Percentiles rank a stretch among this genome's conserved stretches.
These are phyloP conservation scores for Aspergillus quadrilineatus DNA, from an alignment of 2,329 filamentous ascomycete genomes.

Conservation along the genomic window DNA sequence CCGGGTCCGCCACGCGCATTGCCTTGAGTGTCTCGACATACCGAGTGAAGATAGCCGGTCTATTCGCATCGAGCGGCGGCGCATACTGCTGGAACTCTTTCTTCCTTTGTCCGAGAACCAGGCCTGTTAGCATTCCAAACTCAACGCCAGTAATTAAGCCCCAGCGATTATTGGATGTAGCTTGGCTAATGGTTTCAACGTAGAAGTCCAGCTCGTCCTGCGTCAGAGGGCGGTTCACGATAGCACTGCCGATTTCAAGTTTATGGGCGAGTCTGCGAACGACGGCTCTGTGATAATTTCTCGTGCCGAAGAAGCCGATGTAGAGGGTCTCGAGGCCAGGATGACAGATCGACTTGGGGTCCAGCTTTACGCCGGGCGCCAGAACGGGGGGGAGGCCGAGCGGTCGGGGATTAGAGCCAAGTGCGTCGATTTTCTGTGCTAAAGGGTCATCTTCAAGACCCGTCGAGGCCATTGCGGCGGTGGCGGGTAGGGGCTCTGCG, in stretches of 20 bases:
- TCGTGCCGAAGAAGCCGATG: constrained; percentile 26
- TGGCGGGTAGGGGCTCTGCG: background rate
- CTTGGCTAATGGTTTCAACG: constrained; percentile 21
- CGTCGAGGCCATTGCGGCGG: constrained; percentile 27
- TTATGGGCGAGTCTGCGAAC: background rate
- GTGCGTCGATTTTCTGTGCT: background rate
- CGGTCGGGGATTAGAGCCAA: background rate
- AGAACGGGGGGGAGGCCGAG: background rate
- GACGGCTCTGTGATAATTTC: constrained; percentile 21
- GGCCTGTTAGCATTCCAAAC: background rate
- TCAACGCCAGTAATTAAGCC: background rate
- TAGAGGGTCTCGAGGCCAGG: constrained; percentile 29
- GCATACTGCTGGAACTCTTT: background rate
- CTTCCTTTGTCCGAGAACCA: background rate
- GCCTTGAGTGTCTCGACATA: background rate
- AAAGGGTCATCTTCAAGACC: constrained; percentile 22
- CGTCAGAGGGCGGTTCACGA: constrained; percentile 28
- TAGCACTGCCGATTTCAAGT: constrained; percentile 23
- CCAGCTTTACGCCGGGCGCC: constrained; percentile 15
- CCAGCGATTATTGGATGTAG: constrained; percentile 22
- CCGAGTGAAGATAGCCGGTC: background rate
- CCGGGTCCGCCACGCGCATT: background rate
- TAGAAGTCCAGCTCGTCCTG: constrained; percentile 38
- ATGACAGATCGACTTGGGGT: constrained; percentile 25
- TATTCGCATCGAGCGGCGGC: background rate